Base-by-base conservation (phyloP, 306 rosid genomes). In the Lotus japonicus region DNA sequence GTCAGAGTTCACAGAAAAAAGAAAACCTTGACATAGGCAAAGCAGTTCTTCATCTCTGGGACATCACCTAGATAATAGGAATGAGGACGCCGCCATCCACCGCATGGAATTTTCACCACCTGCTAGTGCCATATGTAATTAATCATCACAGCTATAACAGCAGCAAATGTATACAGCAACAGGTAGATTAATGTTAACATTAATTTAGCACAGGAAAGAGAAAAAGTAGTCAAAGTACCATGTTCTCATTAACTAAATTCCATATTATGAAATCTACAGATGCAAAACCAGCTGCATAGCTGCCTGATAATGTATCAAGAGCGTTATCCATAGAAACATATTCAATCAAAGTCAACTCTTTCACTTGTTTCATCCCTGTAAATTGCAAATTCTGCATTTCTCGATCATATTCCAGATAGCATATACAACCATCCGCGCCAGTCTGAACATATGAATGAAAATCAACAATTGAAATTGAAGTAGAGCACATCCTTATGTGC, bases 71-170 rank as follows among this genome's bases (percentile, higher is more conserved):
- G 85, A 86, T 82, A 88, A 79, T 78, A 77, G 64, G 96, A 86
- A 85, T 94, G 94, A 48, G 96, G 97, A 21, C 98, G 95, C 35
- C 98, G 87, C 98, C 98, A 94, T 76, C 98, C 98, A 73, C 97
- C 98, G 64, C 98, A 94, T 39, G 92, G 84, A 56, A 94, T 81
- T 80, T 78, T 88, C 78, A 90, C 68, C 70, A 94, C 90, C 98
- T 94, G 85, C 56, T 58, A 59, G 41, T 8, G 17, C 50, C 54
- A 69, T 66, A 36, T 14, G 62, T 64, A 52, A n/a, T 68, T 46
- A 74, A 73, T 69, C 4, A 62, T 42, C 80, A 62, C 36, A 31
- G 60, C 45, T 51, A 58, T 35, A 72, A 55, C 12, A 61, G 52
- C 51, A 60, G 38, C 59, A 14, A 45, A 39, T 58, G 51, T 21